Percentiles rank a stretch among this genome's conserved stretches.
phyloP scores from a whole-genome alignment of 106 monocot species.

The Allium fistulosum region DNA sequence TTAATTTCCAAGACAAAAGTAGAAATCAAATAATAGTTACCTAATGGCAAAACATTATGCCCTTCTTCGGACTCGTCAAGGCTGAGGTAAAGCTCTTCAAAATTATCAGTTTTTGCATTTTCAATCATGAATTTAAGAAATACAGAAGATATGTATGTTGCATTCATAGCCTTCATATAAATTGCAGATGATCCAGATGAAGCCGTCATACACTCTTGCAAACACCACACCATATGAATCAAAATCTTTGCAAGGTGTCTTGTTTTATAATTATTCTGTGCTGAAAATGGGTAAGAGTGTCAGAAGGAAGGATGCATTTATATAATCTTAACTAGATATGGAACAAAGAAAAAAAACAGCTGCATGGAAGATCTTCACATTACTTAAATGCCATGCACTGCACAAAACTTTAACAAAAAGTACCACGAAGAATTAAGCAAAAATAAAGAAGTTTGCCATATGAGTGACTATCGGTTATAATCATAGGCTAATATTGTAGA shows the following conservation, averaged over 20 bases:
- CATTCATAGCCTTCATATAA: slow-evolving; percentile 72
- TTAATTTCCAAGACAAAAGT: no score
- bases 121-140: slow-evolving; percentile 94
- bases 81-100: slow-evolving; percentile 65
- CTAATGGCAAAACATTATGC: slow-evolving; percentile 38
- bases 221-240: slow-evolving; percentile 76
- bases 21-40: slow-evolving; percentile 20
- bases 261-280: slow-evolving; percentile 75
- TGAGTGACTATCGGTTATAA: no score
- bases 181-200: slow-evolving; percentile 29
- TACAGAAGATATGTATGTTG: slow-evolving; percentile 80
- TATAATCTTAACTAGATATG: neutral
- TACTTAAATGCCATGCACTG: neutral
- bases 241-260: slow-evolving; percentile 93
- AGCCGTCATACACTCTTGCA: slow-evolving; percentile 56
- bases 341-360: neutral
- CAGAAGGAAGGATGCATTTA: neutral
- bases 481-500: no score
- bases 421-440: no score
- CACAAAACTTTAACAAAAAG: neutral
- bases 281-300: slow-evolving; percentile 36
- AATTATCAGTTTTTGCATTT: slow-evolving; percentile 54
- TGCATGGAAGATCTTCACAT: neutral
- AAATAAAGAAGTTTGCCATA: no score
- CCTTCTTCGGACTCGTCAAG: slow-evolving; percentile 53